Percentiles rank a stretch among this genome's conserved stretches.
Conservation (phyloP, 129 eudicot species). For the Chrysanthemum makinoi region DNA sequence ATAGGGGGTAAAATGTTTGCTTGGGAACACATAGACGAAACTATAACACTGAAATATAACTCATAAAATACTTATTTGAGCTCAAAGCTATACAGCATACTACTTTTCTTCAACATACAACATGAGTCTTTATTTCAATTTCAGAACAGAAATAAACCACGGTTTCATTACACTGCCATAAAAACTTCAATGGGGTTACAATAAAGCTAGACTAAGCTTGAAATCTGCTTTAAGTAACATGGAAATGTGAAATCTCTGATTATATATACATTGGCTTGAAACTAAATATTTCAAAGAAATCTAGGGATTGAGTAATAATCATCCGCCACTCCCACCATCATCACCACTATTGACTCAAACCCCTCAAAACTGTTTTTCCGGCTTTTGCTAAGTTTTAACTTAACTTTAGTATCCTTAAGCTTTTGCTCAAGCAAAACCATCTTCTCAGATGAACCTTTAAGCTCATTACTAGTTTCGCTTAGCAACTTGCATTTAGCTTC, state of each 20-base stretch:
- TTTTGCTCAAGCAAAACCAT: slow-evolving; percentile 57
- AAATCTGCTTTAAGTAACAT: slow-evolving; percentile 8
- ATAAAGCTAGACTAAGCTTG: not conserved
- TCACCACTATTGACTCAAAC: slow-evolving; percentile 29
- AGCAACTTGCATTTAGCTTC: slow-evolving; percentile 52
- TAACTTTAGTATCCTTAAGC: slow-evolving; percentile 56
- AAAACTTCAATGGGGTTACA: too few species aligned
- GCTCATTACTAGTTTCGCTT: slow-evolving; percentile 42
- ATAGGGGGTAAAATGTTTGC: too few species aligned
- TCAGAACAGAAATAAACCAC: not conserved
- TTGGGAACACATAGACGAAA: too few species aligned
- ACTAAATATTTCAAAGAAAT: slow-evolving; percentile 22
- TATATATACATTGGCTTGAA: not conserved
- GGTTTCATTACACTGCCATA: not conserved
- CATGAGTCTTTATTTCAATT: not conserved
- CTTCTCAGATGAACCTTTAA: slow-evolving; percentile 35
- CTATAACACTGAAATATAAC: not conserved
- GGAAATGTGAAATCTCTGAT: slow-evolving; percentile 16
- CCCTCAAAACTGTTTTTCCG: slow-evolving; percentile 31
- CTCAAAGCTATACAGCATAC: not conserved
- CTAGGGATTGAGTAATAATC: slow-evolving; percentile 30
- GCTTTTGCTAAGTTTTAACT: slow-evolving; percentile 33
- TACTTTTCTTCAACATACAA: not conserved
- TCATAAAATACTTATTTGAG: not conserved
- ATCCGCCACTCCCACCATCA: slow-evolving; percentile 35